Base-by-base conservation (phyloP, 1,284 basidiomycete genomes). In the Schizopora paradoxa region DNA sequence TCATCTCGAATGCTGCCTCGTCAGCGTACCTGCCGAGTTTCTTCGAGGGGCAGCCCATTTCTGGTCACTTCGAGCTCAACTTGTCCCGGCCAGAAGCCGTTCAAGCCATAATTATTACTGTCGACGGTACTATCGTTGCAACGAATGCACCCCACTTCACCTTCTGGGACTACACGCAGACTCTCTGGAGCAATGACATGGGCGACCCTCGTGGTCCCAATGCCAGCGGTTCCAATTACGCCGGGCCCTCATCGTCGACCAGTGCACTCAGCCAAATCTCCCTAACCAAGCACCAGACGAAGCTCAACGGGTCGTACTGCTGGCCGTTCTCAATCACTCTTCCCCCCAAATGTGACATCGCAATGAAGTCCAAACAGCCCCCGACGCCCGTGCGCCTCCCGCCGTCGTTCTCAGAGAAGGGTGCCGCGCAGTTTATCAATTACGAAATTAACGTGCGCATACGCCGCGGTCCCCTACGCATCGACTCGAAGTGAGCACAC, bases 291-390 rank as follows among this genome's bases (percentile, higher is more conserved):
- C 23, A 35, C 25, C 45, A 45, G 42, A 51, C 53, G 5, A 38
- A 52, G 34, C 47, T 57, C 29, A 49, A 52, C 36, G 55, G 55
- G 16, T 36, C 45, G 18, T 52, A 52, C 40, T 47, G 49, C 27
- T 57, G 53, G 51, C 54, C 51, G 5, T 48, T 49, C 31, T 13
- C 49, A 14, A 32, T 51, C 29, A 23, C 45, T 34, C 26, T 51
- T 23, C 49, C 49, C 10, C 26, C 49, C 3, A 40, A 26, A 5
- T 51, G 49, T 25, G 34, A 14, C 19, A 36, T 51, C 31, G 25
- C 45, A 21, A 23, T 33, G 33, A 31, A 29, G 22, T 39, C 49
- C 4, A 51, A 47, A 29, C 45, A 43, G 37, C 45, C 49, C 8
- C 45, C 49, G 22, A 33, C 36, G 6, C 18, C 40, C 4, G 41